A percentile compares a stretch with the other conserved stretches of the same genome.
Conservation (phyloP, 805 yeast genomes). For the Scheffersomyces lignosus region DNA sequence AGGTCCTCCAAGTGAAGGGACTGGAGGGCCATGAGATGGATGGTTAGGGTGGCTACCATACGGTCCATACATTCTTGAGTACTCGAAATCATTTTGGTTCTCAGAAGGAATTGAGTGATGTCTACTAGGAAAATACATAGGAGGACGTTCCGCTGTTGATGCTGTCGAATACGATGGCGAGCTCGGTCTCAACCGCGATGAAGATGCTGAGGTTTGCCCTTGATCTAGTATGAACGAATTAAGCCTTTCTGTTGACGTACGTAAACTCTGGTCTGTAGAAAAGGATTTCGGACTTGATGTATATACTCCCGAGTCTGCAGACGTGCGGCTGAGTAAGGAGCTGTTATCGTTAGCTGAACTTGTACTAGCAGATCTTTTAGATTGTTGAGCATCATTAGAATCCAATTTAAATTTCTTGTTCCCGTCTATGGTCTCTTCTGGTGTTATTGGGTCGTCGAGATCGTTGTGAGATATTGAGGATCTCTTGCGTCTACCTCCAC, state of each 20-base stretch:
- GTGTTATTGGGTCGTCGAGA: slow-evolving; percentile 1
- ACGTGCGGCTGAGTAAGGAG: too few relatives aligned
- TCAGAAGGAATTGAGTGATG: background rate
- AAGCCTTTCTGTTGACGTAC: background rate
- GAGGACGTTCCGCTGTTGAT: background rate
- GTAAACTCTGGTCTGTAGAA: too few relatives aligned
- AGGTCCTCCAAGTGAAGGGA: background rate
- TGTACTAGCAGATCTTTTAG: background rate
- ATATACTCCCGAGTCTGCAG: too few relatives aligned
- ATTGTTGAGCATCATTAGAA: background rate
- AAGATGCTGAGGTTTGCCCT: background rate
- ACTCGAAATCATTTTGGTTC: too few relatives aligned
- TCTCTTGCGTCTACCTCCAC: slow-evolving; percentile 56
- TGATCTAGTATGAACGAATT: slow-evolving; percentile 1
- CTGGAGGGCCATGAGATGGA: background rate
- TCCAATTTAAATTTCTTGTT: background rate
- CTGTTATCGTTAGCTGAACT: background rate
- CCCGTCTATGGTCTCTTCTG: slow-evolving; percentile 1
- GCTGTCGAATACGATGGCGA: background rate
- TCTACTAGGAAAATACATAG: background rate
- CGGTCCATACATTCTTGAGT: too few relatives aligned
- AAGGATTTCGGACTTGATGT: too few relatives aligned
- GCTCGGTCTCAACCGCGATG: background rate
- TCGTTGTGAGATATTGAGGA: background rate
- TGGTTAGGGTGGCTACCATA: too few relatives aligned